Evolutionary conservation across 306 rosid genomes (phyloP).

Genomic region (Cucumis cinereus): DNA sequence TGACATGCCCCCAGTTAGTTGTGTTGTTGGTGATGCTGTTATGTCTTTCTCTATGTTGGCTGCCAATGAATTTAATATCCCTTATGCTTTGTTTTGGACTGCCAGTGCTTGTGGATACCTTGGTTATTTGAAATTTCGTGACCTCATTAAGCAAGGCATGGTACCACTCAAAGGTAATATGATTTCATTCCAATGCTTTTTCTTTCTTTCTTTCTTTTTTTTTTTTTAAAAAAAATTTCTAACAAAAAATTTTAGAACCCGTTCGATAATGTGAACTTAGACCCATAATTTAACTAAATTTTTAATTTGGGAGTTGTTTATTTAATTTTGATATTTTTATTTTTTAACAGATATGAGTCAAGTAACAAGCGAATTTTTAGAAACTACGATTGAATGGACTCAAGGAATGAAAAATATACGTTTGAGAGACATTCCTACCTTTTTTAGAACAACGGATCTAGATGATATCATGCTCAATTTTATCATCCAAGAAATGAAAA

Average conservation of each 20-base stretch:
- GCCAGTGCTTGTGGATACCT: conserved; percentile 40
- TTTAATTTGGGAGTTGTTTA: not conserved
- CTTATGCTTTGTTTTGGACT: conserved; percentile 39
- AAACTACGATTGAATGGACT: conserved; percentile 19
- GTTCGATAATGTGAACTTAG: too few species aligned
- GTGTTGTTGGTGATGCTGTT: conserved; percentile 29
- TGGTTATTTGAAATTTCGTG: conserved; percentile 15
- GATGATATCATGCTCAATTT: not conserved
- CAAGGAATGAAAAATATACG: conserved; percentile 31
- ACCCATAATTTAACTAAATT: too few species aligned
- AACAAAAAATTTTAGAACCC: too few species aligned
- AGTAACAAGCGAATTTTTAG: not conserved
- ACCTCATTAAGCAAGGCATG: conserved; percentile 17
- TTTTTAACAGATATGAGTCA: too few species aligned
- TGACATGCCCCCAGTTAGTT: conserved; percentile 25
- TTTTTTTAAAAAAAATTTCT: too few species aligned
- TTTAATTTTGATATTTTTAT: too few species aligned
- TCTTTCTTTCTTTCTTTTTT: too few species aligned
- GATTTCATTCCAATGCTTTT: too few species aligned
- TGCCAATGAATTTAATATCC: conserved; percentile 29
- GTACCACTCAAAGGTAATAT: conserved; percentile 43
- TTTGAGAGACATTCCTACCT: conserved; percentile 28
- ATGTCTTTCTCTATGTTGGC: conserved; percentile 42
- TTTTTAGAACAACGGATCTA: conserved; percentile 29
- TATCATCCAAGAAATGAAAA: not conserved